These are phyloP conservation scores for Trypanosoma cruzi DNA, from an alignment of 208 protist genomes.

Conservation along the genomic window DNA sequence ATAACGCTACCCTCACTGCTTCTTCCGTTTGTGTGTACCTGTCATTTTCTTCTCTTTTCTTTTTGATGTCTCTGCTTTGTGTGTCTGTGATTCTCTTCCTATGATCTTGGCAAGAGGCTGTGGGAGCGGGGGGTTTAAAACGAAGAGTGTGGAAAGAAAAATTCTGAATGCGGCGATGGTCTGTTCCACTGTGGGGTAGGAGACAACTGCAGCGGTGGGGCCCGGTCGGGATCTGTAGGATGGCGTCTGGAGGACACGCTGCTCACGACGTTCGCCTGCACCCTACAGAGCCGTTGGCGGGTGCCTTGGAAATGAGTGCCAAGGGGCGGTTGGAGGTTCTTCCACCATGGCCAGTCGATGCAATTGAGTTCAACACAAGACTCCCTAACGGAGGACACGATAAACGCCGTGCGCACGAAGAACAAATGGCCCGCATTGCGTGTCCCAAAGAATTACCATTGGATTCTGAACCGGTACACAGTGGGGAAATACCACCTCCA, in stretches of 20 bases:
- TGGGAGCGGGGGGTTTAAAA: no score
- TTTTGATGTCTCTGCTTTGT: neutral
- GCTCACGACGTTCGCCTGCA: no score
- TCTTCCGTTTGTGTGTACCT: neutral
- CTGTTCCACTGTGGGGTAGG: neutral
- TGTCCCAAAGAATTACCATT: neutral
- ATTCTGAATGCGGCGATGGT: neutral
- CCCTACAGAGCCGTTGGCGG: neutral
- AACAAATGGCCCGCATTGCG: conserved; percentile 1
- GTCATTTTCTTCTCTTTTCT: neutral
- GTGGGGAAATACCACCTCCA: neutral
- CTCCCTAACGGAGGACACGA: conserved; percentile 52
- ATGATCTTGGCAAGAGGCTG: neutral
- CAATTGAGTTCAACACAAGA: conserved; percentile 68
- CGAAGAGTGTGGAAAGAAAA: neutral
- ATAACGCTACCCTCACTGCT: neutral
- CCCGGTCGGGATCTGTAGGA: neutral
- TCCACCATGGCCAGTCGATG: conserved; percentile 68
- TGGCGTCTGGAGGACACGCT: neutral
- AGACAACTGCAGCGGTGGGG: neutral
- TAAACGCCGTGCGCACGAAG: conserved; percentile 31
- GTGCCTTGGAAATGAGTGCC: neutral
- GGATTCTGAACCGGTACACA: neutral
- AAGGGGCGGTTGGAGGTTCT: conserved; percentile 13
- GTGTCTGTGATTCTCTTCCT: neutral